Base-by-base conservation (phyloP, 2,329 filamentous ascomycete species). In the Diaporthe destruens region DNA sequence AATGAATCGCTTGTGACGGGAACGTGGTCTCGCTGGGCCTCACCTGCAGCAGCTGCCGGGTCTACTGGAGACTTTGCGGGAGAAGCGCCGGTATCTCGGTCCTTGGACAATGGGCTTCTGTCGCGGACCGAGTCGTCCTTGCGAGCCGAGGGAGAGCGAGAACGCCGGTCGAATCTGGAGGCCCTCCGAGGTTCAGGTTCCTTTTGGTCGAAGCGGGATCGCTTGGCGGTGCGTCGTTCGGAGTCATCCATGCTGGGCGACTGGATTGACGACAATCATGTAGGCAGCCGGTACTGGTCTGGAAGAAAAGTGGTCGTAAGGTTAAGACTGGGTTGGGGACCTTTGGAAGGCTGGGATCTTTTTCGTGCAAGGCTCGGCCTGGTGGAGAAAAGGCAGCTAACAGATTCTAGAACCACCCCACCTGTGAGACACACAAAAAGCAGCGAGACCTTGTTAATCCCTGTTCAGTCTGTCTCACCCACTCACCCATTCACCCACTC, bases 171-270 rank as follows among this genome's bases (percentile, higher is more conserved):
- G 83, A 98, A 98, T 80, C 95, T 90, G 65, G 95, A 97, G 55
- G 88, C 80, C 77, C 91, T 88, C 79, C 91, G 92, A 72, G 93
- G 90, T 79, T 96, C 94, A 7, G 93, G 91, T 81, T 96, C 94
- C 59, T 91, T 96, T 82, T 97, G 94, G 81, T 98, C 96, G 83
- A 98, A 98, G 82, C 96, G 94, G 80, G 95, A 98, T 75, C 95
- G 93, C 87, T 97, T 97, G 74, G 87, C 85, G 74, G 86, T 87
- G 75, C 91, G 90, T 80, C 91, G 89, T 77, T 95, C 93, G 75
- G 92, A 88, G 78, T 96, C 94, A 76, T 93, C 90, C 94, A 97
- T 95, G 59, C 72, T 78, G 54, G 54, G 53, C 42, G 36, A 32
- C 59, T 67, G 20, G 36, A 51, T 59, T 44, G 36, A 25, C 36